These are phyloP conservation scores for Cutaneotrichosporon sp. DNA, from an alignment of 1,284 basidiomycete genomes.

Conservation along the genomic window DNA sequence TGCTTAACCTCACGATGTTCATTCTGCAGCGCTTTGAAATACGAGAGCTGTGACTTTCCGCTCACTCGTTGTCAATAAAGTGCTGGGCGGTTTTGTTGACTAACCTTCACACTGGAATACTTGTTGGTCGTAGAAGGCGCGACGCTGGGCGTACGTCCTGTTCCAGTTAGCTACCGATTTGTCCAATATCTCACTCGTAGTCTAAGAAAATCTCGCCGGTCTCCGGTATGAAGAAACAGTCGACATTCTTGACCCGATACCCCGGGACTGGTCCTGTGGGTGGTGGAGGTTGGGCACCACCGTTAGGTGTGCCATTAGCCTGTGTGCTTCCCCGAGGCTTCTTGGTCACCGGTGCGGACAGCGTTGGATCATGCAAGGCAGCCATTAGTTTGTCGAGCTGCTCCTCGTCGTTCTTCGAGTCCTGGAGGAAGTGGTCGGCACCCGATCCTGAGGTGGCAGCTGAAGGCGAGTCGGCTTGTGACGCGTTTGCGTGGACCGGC, in stretches of 20 bases:
- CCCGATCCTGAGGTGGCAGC: conserved; percentile 2
- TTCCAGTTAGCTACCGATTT: conserved; percentile 3
- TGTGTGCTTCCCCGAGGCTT: background rate
- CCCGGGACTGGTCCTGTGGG: background rate
- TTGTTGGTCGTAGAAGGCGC: conserved; percentile 88
- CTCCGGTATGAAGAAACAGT: conserved; percentile 82
- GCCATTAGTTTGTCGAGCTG: conserved; percentile 35
- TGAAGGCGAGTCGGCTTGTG: conserved; percentile 5
- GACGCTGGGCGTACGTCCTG: conserved; percentile 82
- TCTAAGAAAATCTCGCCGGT: conserved; percentile 93
- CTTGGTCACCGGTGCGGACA: conserved; percentile 5
- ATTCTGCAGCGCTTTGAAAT: conserved; percentile 87
- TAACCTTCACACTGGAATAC: conserved; percentile 45
- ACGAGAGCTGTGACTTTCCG: conserved; percentile 86
- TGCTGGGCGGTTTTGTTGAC: background rate
- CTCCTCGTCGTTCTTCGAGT: conserved; percentile 39
- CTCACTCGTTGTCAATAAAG: conserved; percentile 60
- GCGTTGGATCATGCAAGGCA: conserved; percentile 19
- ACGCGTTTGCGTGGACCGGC: conserved; percentile 6
- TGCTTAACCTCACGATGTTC: conserved; percentile 82
- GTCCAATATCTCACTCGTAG: conserved; percentile 67
- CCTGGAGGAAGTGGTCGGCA: conserved; percentile 34
- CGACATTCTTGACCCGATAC: conserved; percentile 41
- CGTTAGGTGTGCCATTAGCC: conserved; percentile 14
- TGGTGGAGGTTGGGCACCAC: background rate